phyloP scores from a whole-genome alignment of 2,329 filamentous ascomycete genomes.

The Cercospora sp. region DNA sequence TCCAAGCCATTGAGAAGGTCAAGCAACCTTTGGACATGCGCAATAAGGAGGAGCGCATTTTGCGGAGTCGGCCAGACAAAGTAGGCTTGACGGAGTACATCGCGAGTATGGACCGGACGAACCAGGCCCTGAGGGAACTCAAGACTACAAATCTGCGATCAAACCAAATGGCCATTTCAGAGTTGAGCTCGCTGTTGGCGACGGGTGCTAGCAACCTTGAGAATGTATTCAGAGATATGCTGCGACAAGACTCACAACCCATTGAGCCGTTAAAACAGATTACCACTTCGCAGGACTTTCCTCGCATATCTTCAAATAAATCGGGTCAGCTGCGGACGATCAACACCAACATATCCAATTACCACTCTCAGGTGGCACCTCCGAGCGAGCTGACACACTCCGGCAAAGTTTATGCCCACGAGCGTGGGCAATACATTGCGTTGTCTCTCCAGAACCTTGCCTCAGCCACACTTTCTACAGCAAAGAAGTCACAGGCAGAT shows the following conservation, averaged over 20 bases:
- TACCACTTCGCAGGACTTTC: conserved; percentile 77
- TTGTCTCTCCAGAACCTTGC: conserved; percentile 81
- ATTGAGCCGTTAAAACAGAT: conserved; percentile 90
- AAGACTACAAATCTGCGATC: conserved; percentile 86
- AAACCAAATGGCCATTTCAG: conserved; percentile 83
- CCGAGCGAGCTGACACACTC: conserved; percentile 51
- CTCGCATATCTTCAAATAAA: conserved; percentile 73
- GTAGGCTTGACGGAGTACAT: conserved; percentile 82
- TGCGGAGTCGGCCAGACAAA: conserved; percentile 74
- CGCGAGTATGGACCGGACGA: conserved; percentile 83
- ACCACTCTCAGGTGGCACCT: conserved; percentile 31
- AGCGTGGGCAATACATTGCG: conserved; percentile 83
- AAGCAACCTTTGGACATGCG: conserved; percentile 91
- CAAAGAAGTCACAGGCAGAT: conserved; percentile 68
- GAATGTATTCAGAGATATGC: conserved; percentile 73
- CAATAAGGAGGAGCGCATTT: conserved; percentile 86
- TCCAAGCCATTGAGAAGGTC: conserved; percentile 82
- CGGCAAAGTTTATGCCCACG: conserved; percentile 80
- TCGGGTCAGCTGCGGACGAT: conserved; percentile 75
- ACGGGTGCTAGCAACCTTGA: conserved; percentile 81
- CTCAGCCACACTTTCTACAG: conserved; percentile 78
- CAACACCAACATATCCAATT: conserved; percentile 53
- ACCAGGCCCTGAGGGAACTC: conserved; percentile 79
- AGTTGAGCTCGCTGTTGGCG: conserved; percentile 74
- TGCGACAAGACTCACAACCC: conserved; percentile 74